Conservation (phyloP, 1,284 basidiomycete genomes). For the Melampsora abietis-canadensis region DNA sequence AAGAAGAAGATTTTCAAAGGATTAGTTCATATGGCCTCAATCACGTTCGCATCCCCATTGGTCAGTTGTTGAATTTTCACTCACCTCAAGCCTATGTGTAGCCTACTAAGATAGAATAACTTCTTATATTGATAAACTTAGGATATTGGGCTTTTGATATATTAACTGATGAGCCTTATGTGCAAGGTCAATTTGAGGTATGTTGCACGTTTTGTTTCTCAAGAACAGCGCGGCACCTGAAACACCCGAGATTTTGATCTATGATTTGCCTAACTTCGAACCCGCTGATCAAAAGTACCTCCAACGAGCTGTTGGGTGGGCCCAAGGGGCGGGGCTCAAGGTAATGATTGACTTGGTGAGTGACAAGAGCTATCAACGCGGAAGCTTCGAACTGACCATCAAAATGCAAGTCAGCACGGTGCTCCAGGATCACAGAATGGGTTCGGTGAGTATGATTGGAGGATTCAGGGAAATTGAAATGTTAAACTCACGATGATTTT, state of each 20-base stretch:
- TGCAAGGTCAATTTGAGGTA: constrained; percentile 68
- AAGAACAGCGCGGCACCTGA: too few species aligned
- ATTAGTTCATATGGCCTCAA: constrained; percentile 76
- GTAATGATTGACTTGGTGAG: constrained; percentile 67
- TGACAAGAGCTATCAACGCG: not conserved
- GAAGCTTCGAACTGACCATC: not conserved
- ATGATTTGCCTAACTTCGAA: not conserved
- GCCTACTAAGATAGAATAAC: not conserved
- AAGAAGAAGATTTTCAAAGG: constrained; percentile 67
- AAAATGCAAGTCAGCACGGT: constrained; percentile 50
- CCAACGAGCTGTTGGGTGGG: constrained; percentile 70
- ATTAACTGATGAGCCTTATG: constrained; percentile 73
- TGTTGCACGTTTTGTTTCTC: not conserved
- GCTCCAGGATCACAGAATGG: constrained; percentile 57
- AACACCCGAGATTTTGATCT: not conserved
- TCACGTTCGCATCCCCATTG: constrained; percentile 81
- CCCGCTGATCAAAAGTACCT: constrained; percentile 52
- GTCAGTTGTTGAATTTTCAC: constrained; percentile 57
- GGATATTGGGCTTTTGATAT: constrained; percentile 67
- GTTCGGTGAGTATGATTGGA: constrained; percentile 63
- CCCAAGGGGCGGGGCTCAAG: constrained; percentile 69
- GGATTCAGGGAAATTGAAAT: too few species aligned
- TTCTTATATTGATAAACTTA: not conserved
- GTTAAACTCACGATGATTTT: too few species aligned
- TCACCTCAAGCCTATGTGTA: not conserved